phyloP scores from a whole-genome alignment of 176 grass and related monocot species.

The Secale cereale region DNA sequence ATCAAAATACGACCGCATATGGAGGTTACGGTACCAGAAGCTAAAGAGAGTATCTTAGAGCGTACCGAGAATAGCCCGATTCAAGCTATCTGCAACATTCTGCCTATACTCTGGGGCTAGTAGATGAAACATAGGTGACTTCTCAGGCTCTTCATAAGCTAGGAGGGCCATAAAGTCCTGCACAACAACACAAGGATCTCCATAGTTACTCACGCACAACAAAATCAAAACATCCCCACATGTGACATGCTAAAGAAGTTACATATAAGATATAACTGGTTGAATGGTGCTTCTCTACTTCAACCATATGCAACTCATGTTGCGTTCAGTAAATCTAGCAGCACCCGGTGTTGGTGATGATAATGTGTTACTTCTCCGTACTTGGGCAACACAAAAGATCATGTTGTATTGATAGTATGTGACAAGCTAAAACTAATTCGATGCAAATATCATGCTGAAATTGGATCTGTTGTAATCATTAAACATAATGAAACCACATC shows the following conservation, averaged over 20 bases:
- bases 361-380: not conserved
- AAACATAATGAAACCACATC: not conserved
- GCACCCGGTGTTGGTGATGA: not conserved
- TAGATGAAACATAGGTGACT: slow-evolving; percentile 96
- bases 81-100: slow-evolving; percentile 80
- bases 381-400: not conserved
- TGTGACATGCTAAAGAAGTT: not conserved
- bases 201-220: slow-evolving; percentile 9
- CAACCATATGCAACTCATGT: not conserved
- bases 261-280: not conserved
- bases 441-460: not conserved
- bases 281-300: not conserved
- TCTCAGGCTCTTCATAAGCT: slow-evolving; percentile 93
- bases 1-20: slow-evolving; percentile 6
- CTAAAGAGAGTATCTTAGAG: slow-evolving; percentile 19
- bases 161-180: slow-evolving; percentile 90
- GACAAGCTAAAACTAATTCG: not conserved
- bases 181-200: slow-evolving; percentile 8
- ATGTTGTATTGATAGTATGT: not conserved
- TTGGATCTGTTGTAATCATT: not conserved
- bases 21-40: not conserved
- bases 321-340: not conserved
- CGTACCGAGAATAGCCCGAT: slow-evolving; percentile 90
- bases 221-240: not conserved
- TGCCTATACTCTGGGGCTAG: slow-evolving; percentile 87